These are phyloP conservation scores for Amphirosellinia nigrospora DNA, from an alignment of 495 filamentous ascomycete genomes.

Conservation along the genomic window DNA sequence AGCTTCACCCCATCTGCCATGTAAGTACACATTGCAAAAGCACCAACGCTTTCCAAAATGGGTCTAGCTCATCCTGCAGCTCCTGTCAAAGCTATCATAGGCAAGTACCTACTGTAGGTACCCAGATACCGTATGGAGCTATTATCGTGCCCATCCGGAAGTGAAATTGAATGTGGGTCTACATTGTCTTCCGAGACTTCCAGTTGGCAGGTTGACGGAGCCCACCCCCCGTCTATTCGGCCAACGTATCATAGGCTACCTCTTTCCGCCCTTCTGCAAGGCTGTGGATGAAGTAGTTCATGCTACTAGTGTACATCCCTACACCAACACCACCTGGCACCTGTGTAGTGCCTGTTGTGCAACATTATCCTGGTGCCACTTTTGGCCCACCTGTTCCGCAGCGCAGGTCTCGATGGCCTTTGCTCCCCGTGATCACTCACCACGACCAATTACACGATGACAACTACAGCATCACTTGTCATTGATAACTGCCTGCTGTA, in stretches of 20 bases:
- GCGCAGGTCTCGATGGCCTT: background rate
- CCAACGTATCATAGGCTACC: conserved; percentile 3
- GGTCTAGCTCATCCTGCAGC: background rate
- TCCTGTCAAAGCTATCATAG: background rate
- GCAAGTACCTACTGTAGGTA: conserved; percentile 2
- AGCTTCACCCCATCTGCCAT: background rate
- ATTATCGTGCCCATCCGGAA: conserved; percentile 19
- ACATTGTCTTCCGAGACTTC: conserved; percentile 23
- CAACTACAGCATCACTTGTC: conserved; percentile 12
- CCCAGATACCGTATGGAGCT: conserved; percentile 14
- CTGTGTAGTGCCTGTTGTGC: conserved; percentile 3
- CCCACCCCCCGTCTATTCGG: too few species aligned
- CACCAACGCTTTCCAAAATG: background rate
- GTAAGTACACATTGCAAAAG: background rate
- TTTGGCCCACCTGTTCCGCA: conserved; percentile 11
- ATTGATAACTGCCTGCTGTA: background rate
- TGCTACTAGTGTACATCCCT: background rate
- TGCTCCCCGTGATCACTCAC: conserved; percentile 6
- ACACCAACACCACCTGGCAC: background rate
- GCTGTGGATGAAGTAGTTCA: conserved; percentile 16
- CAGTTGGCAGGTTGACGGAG: conserved; percentile 23
- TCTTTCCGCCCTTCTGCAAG: conserved; percentile 18
- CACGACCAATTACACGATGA: conserved; percentile 12
- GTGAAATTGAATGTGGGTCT: conserved; percentile 20
- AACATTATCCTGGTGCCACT: background rate